phyloP scores from a whole-genome alignment of 768 basidiomycete species.

The Cystofilobasidium macerans region DNA sequence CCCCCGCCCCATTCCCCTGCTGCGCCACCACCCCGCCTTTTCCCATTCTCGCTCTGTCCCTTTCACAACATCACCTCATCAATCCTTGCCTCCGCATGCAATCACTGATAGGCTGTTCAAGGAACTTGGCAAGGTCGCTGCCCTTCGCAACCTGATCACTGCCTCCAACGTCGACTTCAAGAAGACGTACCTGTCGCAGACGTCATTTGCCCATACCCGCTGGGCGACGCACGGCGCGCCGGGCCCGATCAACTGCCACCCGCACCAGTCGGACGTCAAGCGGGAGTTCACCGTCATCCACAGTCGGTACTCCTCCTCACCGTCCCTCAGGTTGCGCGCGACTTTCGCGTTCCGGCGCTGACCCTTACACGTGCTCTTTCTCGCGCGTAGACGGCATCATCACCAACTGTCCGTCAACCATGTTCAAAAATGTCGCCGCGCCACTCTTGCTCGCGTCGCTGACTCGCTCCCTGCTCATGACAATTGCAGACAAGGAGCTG shows the following conservation, averaged over 20 bases:
- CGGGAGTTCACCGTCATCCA: slow-evolving; percentile 86
- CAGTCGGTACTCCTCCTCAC: slow-evolving; percentile 40
- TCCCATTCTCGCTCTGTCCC: neutral
- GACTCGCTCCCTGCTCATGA: neutral
- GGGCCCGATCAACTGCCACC: slow-evolving; percentile 82
- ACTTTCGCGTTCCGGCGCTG: no score
- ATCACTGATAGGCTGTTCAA: slow-evolving; percentile 42
- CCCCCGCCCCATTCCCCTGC: neutral
- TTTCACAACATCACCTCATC: neutral
- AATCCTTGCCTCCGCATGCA: no score
- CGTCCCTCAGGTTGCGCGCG: no score
- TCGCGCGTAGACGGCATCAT: slow-evolving; percentile 65
- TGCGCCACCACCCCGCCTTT: neutral
- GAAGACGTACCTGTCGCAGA: slow-evolving; percentile 71
- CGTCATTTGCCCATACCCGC: slow-evolving; percentile 95
- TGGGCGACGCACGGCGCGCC: slow-evolving; percentile 98
- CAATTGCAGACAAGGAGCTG: slow-evolving; percentile 55
- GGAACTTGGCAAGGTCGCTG: slow-evolving; percentile 76
- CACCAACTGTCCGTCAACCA: slow-evolving; percentile 54
- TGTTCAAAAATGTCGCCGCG: neutral
- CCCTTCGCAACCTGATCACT: slow-evolving; percentile 53
- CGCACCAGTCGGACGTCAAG: slow-evolving; percentile 67
- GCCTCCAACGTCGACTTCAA: slow-evolving; percentile 40
- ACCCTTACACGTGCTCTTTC: neutral
- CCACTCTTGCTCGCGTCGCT: neutral